Conservation (phyloP, 306 rosid genomes). For the Acacia crassicarpa region DNA sequence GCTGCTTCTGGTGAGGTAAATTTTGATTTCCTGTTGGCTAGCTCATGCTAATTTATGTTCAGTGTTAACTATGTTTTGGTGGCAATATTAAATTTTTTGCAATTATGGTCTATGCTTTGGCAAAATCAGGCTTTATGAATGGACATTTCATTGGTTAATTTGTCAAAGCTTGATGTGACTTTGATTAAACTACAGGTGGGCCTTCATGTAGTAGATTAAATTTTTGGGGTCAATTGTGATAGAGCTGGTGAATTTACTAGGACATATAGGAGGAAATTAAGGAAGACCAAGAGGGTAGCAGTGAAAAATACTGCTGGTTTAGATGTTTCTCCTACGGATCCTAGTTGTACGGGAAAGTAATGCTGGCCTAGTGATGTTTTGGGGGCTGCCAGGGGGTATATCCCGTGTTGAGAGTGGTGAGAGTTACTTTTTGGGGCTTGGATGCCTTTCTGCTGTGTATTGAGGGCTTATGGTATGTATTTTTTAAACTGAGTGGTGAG, state of each 20-base stretch:
- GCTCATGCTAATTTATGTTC: conserved; percentile 23
- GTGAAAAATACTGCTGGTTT: not conserved
- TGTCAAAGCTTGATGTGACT: not conserved
- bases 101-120: conserved; percentile 20
- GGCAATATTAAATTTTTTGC: conserved; percentile 16
- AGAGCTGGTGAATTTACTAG: not conserved
- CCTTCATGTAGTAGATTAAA: not conserved
- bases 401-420: not conserved
- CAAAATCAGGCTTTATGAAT: conserved; percentile 3
- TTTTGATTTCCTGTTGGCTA: conserved; percentile 27
- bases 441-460: not conserved
- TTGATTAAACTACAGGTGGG: not conserved
- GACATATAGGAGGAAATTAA: not conserved
- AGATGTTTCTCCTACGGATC: not conserved
- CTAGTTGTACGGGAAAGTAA: not conserved
- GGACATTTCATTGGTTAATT: conserved; percentile 2
- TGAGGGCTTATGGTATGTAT: not conserved
- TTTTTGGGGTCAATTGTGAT: not conserved
- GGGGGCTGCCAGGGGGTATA: not conserved
- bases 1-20: conserved; percentile 98
- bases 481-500: not conserved
- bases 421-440: not conserved
- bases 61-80: conserved; percentile 21
- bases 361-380: not conserved
- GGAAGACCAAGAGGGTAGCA: not conserved